Base-by-base conservation (phyloP, 805 yeast species). In the Pichia ethanolica region DNA sequence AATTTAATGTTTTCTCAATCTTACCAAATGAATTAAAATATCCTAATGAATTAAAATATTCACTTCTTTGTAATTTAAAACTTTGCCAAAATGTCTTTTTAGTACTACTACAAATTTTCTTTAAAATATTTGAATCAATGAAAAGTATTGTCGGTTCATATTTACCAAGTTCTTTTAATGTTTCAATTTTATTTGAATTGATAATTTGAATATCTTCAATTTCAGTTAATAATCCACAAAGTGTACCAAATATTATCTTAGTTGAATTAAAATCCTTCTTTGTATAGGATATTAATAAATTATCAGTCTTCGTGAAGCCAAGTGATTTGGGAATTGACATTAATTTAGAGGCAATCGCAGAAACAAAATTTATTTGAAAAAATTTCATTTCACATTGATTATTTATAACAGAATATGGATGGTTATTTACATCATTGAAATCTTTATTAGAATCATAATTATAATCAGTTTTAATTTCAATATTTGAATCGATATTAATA, bases 11-110 rank as follows among this genome's bases (percentile, higher is more conserved):
- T 13, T 52, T 44, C 4, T 47, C 51, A 7, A 56, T 26, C 38
- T 58, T 61, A 4, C 72, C 74, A 12, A 65, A 48, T 10, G 56
- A 53, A 33, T 70, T 70, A 53, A 78, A 74, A 1, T 78, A 71
- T 5, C 83, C 83, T 39, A 71, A 68, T 10, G 81, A 69, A 26
- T 80, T 65, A 35, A 77, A 65, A 27, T 66, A 67, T 39, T 66
- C 66, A 3, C 77, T 65, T 54, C 73, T 67, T 9, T 66, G 58
- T n/a, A 42, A 64, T 49, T 48, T 62, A 54, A 50, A 60, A 53
- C 14, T 71, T 28, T 41, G 49, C 58, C 20, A 64, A 55, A 7
- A 63, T 3, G 20, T 57, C 34, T 14, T 57, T 20, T 32, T 53
- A 45, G 8, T 53, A 20, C 38, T 46, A 8, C 55, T 53, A 30